A percentile compares a stretch with the other conserved stretches of the same genome.
Evolutionary conservation across 345 rosid genomes (phyloP).

Genomic region (Citropsis articulata): DNA sequence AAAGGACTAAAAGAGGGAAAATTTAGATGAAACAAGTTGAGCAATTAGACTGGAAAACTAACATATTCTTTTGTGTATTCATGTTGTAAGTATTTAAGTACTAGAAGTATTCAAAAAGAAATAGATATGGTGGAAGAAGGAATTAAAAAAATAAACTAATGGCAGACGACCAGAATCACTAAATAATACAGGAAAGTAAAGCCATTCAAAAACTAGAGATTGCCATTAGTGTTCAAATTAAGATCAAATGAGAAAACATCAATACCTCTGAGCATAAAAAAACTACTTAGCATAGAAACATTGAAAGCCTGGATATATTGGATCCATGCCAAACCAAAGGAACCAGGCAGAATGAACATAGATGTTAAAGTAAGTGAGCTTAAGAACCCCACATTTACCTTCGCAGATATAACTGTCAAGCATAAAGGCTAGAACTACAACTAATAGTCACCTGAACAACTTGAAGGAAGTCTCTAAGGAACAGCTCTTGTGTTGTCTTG

Average conservation of each 20-base stretch:
- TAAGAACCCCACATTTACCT: background rate
- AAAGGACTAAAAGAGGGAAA: background rate
- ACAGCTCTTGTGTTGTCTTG: conserved; percentile 85
- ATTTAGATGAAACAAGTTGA: background rate
- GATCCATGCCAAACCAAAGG: background rate
- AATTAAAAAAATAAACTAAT: too few relatives aligned
- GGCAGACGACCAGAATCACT: background rate
- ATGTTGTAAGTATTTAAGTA: background rate
- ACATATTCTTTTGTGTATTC: background rate
- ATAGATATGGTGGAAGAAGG: background rate
- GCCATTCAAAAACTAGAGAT: background rate
- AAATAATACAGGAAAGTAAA: background rate
- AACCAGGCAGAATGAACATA: background rate
- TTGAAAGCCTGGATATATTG: background rate
- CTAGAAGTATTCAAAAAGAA: background rate
- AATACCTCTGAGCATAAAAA: background rate
- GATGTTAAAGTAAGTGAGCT: background rate
- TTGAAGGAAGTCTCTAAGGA: conserved; percentile 77
- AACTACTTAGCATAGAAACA: background rate
- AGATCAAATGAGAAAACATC: background rate
- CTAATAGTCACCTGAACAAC: conserved; percentile 59
- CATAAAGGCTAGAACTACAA: conserved; percentile 14
- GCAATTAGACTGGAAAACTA: background rate
- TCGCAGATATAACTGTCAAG: conserved; percentile 19
- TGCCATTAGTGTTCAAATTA: background rate